These are phyloP conservation scores for Strobilomyces echinocephalus DNA, from an alignment of 768 basidiomycete genomes.

Conservation along the genomic window DNA sequence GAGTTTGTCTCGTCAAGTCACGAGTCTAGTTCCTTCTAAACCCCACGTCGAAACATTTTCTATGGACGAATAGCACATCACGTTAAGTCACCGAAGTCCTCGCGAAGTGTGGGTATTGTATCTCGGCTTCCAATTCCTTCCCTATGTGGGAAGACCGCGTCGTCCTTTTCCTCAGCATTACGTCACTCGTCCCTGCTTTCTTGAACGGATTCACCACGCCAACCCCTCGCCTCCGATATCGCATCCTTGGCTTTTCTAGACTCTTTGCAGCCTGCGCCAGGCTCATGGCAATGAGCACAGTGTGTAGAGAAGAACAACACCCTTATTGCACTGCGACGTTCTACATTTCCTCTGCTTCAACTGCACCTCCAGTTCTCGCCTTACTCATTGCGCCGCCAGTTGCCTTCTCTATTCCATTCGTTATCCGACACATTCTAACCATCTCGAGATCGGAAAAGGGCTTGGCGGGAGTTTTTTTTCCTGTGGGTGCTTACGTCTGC, in stretches of 20 bases:
- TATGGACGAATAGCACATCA: too few relatives aligned
- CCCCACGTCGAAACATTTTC: too few relatives aligned
- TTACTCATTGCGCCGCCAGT: constrained; percentile 54
- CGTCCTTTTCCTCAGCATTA: constrained; percentile 67
- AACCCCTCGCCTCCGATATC: constrained; percentile 60
- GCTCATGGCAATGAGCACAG: constrained; percentile 74
- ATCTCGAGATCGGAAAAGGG: constrained; percentile 74
- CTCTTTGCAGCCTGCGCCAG: constrained; percentile 67
- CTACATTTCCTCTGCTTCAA: constrained; percentile 67
- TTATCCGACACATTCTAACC: constrained; percentile 51
- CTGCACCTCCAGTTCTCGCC: constrained; percentile 58
- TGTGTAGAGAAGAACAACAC: constrained; percentile 93
- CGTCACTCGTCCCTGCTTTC: constrained; percentile 57
- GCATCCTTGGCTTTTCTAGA: constrained; percentile 69
- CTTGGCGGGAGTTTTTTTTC: constrained; percentile 59
- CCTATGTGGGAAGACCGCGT: constrained; percentile 96
- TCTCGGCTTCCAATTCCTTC: constrained; percentile 93
- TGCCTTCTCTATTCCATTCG: constrained; percentile 53
- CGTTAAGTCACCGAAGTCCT: too few relatives aligned
- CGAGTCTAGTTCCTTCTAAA: too few relatives aligned
- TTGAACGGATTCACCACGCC: constrained; percentile 65
- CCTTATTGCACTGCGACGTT: constrained; percentile 88
- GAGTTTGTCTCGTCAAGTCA: too few relatives aligned
- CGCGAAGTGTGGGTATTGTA: too few relatives aligned
- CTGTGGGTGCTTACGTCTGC: constrained; percentile 51